Conservation (phyloP, 2,329 filamentous ascomycete genomes). For the Geosmithia putterillii region DNA sequence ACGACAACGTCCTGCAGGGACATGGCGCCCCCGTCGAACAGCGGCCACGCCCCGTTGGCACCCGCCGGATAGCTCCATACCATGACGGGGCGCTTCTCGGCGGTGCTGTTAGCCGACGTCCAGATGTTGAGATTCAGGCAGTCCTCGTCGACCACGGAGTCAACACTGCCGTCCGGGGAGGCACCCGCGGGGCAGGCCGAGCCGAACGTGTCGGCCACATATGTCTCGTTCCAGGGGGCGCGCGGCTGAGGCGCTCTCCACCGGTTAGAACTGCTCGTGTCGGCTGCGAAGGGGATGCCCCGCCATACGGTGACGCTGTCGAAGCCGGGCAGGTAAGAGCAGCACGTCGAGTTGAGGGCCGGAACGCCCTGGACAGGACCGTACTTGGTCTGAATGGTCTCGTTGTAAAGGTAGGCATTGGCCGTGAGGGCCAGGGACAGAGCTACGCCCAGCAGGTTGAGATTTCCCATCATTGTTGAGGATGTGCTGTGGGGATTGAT, state of each 20-base stretch:
- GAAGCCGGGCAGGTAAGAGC: constrained; percentile 4
- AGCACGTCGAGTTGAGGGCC: constrained; percentile 2
- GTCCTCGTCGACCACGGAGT: constrained; percentile 11
- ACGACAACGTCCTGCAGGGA: constrained; percentile 16
- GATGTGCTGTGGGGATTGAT: too few species aligned
- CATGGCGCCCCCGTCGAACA: constrained; percentile 20
- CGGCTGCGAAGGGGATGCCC: constrained; percentile 1
- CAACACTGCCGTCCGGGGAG: not conserved
- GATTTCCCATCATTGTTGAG: not conserved
- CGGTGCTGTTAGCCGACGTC: constrained; percentile 12
- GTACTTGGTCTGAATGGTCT: not conserved
- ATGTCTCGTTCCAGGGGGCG: constrained; percentile 8
- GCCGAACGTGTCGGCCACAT: constrained; percentile 7
- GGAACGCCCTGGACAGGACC: constrained; percentile 2
- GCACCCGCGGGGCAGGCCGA: not conserved
- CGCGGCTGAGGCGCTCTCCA: not conserved
- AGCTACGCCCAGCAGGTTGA: not conserved
- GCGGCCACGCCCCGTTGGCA: constrained; percentile 3
- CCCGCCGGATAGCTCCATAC: constrained; percentile 9
- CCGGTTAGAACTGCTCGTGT: not conserved
- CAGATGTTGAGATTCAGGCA: constrained; percentile 21
- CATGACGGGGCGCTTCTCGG: constrained; percentile 15
- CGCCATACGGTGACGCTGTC: constrained; percentile 1
- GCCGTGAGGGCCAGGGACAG: not conserved
- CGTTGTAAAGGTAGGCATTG: not conserved